A percentile compares a stretch with the other conserved stretches of the same genome.
Evolutionary conservation across 192 early-diverging fungal species (phyloP).

Genomic region (Coemansia interrupta): DNA sequence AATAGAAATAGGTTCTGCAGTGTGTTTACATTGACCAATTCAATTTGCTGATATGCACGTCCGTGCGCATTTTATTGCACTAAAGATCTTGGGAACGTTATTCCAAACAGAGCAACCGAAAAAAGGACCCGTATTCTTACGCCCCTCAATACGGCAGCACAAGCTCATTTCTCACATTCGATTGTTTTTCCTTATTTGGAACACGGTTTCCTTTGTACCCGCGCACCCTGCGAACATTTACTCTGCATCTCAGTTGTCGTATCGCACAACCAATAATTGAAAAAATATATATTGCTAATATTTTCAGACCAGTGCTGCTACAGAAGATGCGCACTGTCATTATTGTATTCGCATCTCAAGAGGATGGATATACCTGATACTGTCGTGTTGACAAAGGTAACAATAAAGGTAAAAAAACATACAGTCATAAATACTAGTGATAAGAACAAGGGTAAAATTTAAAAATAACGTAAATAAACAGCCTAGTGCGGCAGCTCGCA

Average conservation of each 20-base stretch:
- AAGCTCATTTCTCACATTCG: neutral
- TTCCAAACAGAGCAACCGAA: neutral
- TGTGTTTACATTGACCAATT: too few species aligned
- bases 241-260: too few species aligned
- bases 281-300: too few species aligned
- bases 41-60: neutral
- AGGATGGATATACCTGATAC: too few species aligned
- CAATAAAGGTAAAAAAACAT: neutral
- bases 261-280: too few species aligned
- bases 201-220: neutral
- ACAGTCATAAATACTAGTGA: conserved; percentile 7
- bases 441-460: neutral
- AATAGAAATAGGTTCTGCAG: too few species aligned
- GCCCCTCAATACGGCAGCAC: neutral
- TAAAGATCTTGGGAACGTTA: conserved; percentile 4
- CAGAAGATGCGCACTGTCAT: too few species aligned
- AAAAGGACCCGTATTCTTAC: neutral
- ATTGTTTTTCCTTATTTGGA: conserved; percentile 4
- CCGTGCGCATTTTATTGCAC: conserved; percentile 3
- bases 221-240: neutral
- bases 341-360: too few species aligned
- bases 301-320: too few species aligned
- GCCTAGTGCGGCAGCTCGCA: conserved; percentile 44
- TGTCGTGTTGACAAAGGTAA: too few species aligned
- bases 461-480: neutral